phyloP scores from a whole-genome alignment of 1,139 yeast species.

The Candida sojae region DNA sequence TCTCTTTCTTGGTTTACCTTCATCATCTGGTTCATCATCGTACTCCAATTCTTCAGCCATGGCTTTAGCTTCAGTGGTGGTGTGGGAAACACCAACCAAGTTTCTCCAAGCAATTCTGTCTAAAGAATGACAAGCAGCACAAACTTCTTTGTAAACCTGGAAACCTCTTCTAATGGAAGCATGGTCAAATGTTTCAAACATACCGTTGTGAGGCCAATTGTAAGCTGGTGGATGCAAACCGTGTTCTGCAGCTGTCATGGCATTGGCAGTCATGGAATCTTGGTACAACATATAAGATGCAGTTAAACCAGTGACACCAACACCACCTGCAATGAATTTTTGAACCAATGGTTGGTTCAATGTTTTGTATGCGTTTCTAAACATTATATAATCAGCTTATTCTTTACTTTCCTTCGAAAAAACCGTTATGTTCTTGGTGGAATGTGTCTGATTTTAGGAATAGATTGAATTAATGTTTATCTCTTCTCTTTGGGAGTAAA shows the following conservation, averaged over 20 bases:
- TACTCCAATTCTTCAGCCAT: constrained; percentile 97
- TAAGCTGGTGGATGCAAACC: constrained; percentile 95
- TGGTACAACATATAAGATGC: constrained; percentile 78
- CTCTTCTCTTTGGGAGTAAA: background rate
- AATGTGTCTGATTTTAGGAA: constrained; percentile 1
- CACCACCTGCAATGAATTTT: constrained; percentile 62
- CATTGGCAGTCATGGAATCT: constrained; percentile 81
- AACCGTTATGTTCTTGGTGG: background rate
- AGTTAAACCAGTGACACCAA: constrained; percentile 67
- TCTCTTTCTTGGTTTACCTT: constrained; percentile 98
- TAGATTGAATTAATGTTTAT: background rate
- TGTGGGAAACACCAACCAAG: constrained; percentile 94
- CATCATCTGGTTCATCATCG: constrained; percentile 99
- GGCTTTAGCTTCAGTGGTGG: constrained; percentile 85
- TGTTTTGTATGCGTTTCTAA: constrained; percentile 27
- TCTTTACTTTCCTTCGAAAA: background rate
- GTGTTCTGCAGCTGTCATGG: constrained; percentile 99
- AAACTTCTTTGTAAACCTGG: constrained; percentile 98
- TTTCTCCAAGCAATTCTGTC: constrained; percentile 99
- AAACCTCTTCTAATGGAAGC: constrained; percentile 98
- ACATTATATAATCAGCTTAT: constrained; percentile 19
- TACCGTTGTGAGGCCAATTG: constrained; percentile 93
- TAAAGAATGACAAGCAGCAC: constrained; percentile 98
- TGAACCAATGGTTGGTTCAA: constrained; percentile 42
- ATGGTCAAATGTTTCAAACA: constrained; percentile 92